Percentiles rank a stretch among this genome's conserved stretches.
Conservation (phyloP, 495 filamentous ascomycete species). For the Cladorrhinum samala region DNA sequence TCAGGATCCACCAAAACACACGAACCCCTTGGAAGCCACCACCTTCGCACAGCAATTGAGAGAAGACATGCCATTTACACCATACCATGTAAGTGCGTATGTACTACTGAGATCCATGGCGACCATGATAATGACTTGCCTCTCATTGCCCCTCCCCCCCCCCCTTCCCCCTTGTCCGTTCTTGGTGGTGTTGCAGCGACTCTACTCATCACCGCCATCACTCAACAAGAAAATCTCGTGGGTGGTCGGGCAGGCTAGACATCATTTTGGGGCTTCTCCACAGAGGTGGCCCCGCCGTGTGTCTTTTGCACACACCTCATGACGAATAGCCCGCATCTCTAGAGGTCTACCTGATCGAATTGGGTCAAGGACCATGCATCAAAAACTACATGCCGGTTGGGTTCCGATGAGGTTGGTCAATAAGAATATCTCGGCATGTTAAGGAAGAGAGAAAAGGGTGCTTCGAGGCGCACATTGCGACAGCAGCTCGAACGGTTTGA, state of each 20-base stretch:
- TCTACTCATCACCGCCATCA: too few species aligned
- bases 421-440: neutral
- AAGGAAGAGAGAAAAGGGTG: too few species aligned
- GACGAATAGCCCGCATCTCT: conserved; percentile 3
- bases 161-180: too few species aligned
- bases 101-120: too few species aligned
- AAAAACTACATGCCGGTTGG: neutral
- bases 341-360: neutral
- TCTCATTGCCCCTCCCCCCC: too few species aligned
- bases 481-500: too few species aligned
- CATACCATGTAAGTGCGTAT: too few species aligned
- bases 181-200: too few species aligned
- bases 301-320: conserved; percentile 7
- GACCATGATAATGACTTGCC: too few species aligned
- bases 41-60: neutral
- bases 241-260: neutral
- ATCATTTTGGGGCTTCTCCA: conserved; percentile 9
- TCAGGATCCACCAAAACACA: neutral
- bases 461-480: too few species aligned
- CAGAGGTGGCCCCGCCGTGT: conserved; percentile 6
- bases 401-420: neutral
- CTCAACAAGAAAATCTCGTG: conserved; percentile 9
- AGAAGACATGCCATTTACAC: too few species aligned
- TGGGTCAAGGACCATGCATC: too few species aligned
- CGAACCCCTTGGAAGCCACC: neutral